These are phyloP conservation scores for Rutstroemia sp. DNA, from an alignment of 2,329 filamentous ascomycete genomes.

Conservation along the genomic window DNA sequence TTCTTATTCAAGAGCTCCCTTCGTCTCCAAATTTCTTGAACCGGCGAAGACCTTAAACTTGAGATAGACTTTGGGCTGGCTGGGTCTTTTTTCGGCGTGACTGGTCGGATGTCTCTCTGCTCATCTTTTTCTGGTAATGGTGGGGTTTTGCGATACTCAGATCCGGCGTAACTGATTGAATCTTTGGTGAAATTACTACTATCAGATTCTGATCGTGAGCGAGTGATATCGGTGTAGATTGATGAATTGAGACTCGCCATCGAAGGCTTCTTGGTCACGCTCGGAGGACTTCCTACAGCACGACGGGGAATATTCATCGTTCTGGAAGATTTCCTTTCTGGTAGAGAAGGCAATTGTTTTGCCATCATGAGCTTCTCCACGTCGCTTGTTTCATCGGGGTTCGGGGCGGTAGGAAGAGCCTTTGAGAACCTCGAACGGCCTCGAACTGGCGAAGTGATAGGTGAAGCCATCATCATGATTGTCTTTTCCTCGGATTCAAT, in stretches of 20 bases:
- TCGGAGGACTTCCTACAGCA: conserved; percentile 19
- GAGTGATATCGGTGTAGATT: conserved; percentile 18
- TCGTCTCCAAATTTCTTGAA: conserved; percentile 26
- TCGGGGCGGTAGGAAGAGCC: conserved; percentile 18
- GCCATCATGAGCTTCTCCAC: conserved; percentile 7
- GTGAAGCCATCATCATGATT: not conserved
- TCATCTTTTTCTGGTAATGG: conserved; percentile 20
- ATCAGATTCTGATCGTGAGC: conserved; percentile 18
- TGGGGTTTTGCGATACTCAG: conserved; percentile 17
- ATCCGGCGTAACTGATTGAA: conserved; percentile 21
- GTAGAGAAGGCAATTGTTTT: conserved; percentile 15
- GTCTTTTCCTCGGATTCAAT: not conserved
- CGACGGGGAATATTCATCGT: conserved; percentile 21
- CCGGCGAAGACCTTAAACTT: conserved; percentile 16
- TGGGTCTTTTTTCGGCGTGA: conserved; percentile 10
- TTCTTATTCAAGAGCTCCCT: conserved; percentile 23
- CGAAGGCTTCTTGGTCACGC: conserved; percentile 13
- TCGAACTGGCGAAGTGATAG: conserved; percentile 4
- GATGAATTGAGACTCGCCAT: conserved; percentile 20
- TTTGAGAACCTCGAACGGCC: conserved; percentile 24
- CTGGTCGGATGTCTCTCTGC: conserved; percentile 8
- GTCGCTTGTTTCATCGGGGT: not conserved
- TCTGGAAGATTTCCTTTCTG: conserved; percentile 11
- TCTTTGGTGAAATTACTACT: conserved; percentile 20
- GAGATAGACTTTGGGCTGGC: conserved; percentile 10